Percentiles rank a stretch among this genome's conserved stretches.
These are phyloP conservation scores for Pichia sp. DNA, from an alignment of 1,139 yeast genomes.

Conservation along the genomic window DNA sequence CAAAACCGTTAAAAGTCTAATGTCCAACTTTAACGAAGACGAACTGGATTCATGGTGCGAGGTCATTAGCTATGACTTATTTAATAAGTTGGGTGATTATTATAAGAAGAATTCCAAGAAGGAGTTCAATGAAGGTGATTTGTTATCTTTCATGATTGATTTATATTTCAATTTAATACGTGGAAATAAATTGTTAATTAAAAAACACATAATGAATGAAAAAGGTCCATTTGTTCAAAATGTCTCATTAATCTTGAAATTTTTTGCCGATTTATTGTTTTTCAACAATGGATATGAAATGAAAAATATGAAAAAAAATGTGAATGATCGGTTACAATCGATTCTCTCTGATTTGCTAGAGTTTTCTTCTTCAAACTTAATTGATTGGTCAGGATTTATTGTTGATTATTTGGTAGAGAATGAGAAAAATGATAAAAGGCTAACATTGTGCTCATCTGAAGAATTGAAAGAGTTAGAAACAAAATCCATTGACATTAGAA, in stretches of 20 bases:
- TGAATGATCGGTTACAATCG: slow-evolving; percentile 58
- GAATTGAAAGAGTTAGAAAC: slow-evolving; percentile 5
- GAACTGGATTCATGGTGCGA: neutral
- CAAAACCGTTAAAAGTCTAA: slow-evolving; percentile 51
- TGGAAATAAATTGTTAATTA: slow-evolving; percentile 30
- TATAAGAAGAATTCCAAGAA: slow-evolving; percentile 1
- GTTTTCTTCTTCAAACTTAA: slow-evolving; percentile 24
- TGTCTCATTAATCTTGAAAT: slow-evolving; percentile 31
- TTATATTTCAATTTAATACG: slow-evolving; percentile 51
- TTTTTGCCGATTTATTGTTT: slow-evolving; percentile 26
- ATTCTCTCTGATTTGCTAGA: slow-evolving; percentile 51
- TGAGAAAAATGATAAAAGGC: slow-evolving; percentile 6
- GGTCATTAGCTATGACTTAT: neutral
- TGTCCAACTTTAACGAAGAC: slow-evolving; percentile 15
- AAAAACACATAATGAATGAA: neutral
- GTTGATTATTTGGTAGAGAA: slow-evolving; percentile 22
- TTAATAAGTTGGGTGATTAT: neutral
- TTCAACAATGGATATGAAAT: slow-evolving; percentile 6
- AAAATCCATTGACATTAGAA: slow-evolving; percentile 5
- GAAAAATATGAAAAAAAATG: slow-evolving; percentile 30
- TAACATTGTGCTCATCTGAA: neutral
- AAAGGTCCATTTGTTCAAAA: slow-evolving; percentile 28
- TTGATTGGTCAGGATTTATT: slow-evolving; percentile 7
- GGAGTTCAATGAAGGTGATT: slow-evolving; percentile 29
- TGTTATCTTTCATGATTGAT: slow-evolving; percentile 56